These are phyloP conservation scores for Berberis vulgaris DNA, from an alignment of 164 flowering plant genomes.

Conservation along the genomic window DNA sequence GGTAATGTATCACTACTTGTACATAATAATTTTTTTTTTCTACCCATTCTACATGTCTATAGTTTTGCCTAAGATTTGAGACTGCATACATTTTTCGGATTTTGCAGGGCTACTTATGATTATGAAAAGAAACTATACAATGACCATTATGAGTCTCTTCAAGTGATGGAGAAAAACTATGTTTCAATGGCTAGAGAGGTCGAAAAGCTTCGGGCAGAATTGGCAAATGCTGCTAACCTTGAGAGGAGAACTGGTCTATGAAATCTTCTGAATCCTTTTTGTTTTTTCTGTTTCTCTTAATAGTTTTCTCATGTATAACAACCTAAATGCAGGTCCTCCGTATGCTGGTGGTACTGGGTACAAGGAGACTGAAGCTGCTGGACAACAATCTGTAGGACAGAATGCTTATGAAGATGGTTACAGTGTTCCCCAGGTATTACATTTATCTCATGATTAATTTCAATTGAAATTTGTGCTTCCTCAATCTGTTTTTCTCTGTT, in stretches of 20 bases:
- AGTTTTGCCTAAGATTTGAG: too few relatives aligned
- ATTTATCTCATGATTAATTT: slow-evolving; percentile 2
- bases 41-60: too few relatives aligned
- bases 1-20: too few relatives aligned
- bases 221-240: slow-evolving; percentile 44
- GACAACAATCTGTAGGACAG: slow-evolving; percentile 36
- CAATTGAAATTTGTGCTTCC: too few relatives aligned
- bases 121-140: slow-evolving; percentile 75
- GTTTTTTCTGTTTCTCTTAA: not conserved
- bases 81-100: not conserved
- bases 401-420: slow-evolving; percentile 57
- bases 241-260: slow-evolving; percentile 51
- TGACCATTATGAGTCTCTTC: slow-evolving; percentile 86
- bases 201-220: slow-evolving; percentile 84
- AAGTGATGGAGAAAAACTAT: slow-evolving; percentile 90
- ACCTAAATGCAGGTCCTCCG: slow-evolving; percentile 34
- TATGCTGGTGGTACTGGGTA: slow-evolving; percentile 13
- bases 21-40: too few relatives aligned
- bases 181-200: slow-evolving; percentile 76
- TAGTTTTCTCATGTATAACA: not conserved
- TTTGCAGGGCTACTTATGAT: slow-evolving; percentile 75
- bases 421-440: slow-evolving; percentile 51
- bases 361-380: slow-evolving; percentile 7
- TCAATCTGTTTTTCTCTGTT: too few relatives aligned
- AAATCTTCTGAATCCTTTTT: not conserved